Percentiles rank a stretch among this genome's conserved stretches.
Evolutionary conservation across 148 eudicot genomes (phyloP).

Genomic region (Euryodendron excelsum): DNA sequence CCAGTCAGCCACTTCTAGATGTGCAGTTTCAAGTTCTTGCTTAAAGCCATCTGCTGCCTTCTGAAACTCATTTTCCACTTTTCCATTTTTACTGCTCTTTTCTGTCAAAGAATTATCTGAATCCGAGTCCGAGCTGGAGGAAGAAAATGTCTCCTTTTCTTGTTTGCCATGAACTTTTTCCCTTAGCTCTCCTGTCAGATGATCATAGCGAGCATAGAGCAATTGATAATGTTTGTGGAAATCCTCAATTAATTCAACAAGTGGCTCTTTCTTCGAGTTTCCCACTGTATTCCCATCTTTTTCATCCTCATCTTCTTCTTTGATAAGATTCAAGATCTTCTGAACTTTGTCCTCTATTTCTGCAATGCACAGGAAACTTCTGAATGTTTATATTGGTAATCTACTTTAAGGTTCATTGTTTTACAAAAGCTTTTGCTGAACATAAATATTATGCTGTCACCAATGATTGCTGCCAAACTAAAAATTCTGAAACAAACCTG

Average conservation of each 20-base stretch:
- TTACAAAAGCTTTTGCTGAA: background rate
- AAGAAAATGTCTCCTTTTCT: conserved; percentile 49
- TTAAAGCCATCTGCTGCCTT: conserved; percentile 32
- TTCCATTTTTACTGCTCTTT: conserved; percentile 46
- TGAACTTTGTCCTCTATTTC: conserved; percentile 65
- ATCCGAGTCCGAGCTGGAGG: conserved; percentile 70
- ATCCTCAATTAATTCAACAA: conserved; percentile 57
- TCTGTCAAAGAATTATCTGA: conserved; percentile 34
- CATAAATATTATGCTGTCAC: background rate
- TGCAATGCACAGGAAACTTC: no score
- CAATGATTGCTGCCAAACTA: background rate
- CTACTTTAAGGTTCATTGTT: background rate
- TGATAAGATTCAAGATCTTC: conserved; percentile 50
- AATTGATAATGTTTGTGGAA: conserved; percentile 71
- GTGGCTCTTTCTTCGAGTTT: conserved; percentile 32
- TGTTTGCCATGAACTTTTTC: conserved; percentile 42
- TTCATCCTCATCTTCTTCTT: conserved; percentile 31
- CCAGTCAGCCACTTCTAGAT: conserved; percentile 46
- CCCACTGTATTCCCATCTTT: conserved; percentile 23
- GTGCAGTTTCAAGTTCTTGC: conserved; percentile 59
- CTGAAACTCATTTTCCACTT: conserved; percentile 24
- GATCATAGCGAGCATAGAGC: conserved; percentile 70
- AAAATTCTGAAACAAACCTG: conserved; percentile 24
- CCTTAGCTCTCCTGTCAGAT: conserved; percentile 70
- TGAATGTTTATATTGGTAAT: conserved; percentile 20